Evolutionary conservation across 805 yeast species (phyloP), one percentile per base, ranked within the genome.

Genomic region (Barnettozyma sp.): DNA sequence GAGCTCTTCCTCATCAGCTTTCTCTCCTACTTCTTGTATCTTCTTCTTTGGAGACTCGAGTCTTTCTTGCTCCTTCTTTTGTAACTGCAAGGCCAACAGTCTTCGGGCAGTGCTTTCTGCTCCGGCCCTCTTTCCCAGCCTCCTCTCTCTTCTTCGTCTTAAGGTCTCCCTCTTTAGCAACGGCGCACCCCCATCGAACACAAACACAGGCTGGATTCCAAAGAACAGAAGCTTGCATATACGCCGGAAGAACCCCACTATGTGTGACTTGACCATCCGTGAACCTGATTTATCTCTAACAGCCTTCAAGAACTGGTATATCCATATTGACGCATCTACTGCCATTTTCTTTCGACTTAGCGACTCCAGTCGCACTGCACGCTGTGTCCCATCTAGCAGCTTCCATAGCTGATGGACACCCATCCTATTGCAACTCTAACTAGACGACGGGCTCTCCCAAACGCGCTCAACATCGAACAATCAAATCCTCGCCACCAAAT

Each of bases 291-390:
- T 62, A 55, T 87, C 95, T 46, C 97, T 70, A 16, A 92, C 94
- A 1, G 97, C 97, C 56, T 90, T 92, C 44, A 92, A 65, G 53
- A 92, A 92, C 57, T 92, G 99, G 55, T 92, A 92, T 36, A 92
- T 82, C 99, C 99, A 92, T 44, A 92, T 92, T 3, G 97, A 90
- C 1, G 98, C 99, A 66, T 92, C 99, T 7, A 92, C 90, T 0
- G 98, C 98, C 49, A 92, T 64, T 35, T 71, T 66, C 54, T 80
- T 82, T 39, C 87, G 77, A 16, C 82, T 72, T 23, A 92, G 67
- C 0, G 94, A 78, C 55, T 90, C 97, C 20, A 92, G 68, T 36
- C 90, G 70, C 2, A 92, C 95, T 0, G 99, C 96, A 33, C 82
- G 68, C 0, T 97, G 92, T 0, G 90, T 74, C 0, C 96, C 94